A percentile compares a stretch with the other conserved stretches of the same genome.
These are phyloP conservation scores for Psidium friedrichsthalianum DNA, from an alignment of 345 rosid species.

Conservation along the genomic window DNA sequence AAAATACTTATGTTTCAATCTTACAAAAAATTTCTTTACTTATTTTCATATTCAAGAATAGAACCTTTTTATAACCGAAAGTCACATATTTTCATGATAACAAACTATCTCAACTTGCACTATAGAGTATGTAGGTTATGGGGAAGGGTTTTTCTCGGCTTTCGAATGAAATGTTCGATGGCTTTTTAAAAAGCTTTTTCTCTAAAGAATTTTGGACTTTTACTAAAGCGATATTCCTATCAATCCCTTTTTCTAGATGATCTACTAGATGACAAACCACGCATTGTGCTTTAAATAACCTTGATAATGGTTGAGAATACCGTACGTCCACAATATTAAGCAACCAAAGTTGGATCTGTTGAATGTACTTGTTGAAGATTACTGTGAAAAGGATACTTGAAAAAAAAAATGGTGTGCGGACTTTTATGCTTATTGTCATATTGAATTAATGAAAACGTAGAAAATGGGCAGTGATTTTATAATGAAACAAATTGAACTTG, in stretches of 20 bases:
- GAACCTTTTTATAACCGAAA: too few relatives aligned
- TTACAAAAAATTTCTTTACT: too few relatives aligned
- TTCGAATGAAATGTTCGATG: background rate
- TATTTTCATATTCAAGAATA: too few relatives aligned
- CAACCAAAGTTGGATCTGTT: background rate
- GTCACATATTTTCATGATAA: too few relatives aligned
- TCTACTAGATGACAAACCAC: too few relatives aligned
- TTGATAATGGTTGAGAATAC: background rate
- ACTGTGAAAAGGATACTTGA: background rate
- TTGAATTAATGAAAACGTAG: background rate
- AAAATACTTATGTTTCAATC: too few relatives aligned
- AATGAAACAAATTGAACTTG: background rate
- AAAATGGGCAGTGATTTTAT: background rate
- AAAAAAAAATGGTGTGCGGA: background rate
- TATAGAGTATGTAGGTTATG: background rate
- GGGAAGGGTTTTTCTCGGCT: background rate
- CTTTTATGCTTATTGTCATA: background rate
- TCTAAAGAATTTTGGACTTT: background rate
- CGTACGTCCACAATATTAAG: background rate
- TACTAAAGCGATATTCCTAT: background rate
- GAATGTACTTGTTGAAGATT: background rate
- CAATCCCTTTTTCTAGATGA: background rate
- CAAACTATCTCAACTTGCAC: too few relatives aligned
- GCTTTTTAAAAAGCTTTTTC: fast-evolving
- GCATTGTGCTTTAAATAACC: background rate